These are phyloP conservation scores for Amphibolis antarctica DNA, from an alignment of 106 monocot genomes.

Conservation along the genomic window DNA sequence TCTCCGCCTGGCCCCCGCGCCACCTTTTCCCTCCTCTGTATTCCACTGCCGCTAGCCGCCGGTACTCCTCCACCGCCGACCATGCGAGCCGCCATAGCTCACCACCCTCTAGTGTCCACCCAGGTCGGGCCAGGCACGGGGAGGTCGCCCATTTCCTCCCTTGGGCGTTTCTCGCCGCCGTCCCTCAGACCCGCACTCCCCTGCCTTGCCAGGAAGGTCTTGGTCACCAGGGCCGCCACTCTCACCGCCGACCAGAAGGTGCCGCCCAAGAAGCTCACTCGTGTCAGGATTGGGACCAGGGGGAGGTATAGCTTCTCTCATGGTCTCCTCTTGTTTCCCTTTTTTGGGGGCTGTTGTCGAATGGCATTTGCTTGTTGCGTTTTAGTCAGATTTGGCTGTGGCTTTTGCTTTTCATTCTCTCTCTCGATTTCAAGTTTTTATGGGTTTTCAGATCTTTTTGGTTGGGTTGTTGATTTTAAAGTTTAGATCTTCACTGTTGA, in stretches of 20 bases:
- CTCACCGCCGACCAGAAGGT: conserved; percentile 75
- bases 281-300: conserved; percentile 79
- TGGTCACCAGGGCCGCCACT: conserved; percentile 33
- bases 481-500: too few species aligned
- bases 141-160: conserved; percentile 5
- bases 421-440: too few species aligned
- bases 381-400: too few species aligned
- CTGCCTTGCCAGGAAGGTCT: conserved; percentile 2
- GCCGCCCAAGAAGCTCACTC: conserved; percentile 47
- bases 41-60: too few species aligned
- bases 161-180: background rate
- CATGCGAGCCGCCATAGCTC: conserved; percentile 28
- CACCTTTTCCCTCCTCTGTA: too few species aligned
- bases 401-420: too few species aligned
- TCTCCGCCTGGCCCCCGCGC: too few species aligned
- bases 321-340: conserved; percentile 7
- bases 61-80: conserved; percentile 8
- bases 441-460: too few species aligned
- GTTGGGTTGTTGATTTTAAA: too few species aligned
- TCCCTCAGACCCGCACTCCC: conserved; percentile 5
- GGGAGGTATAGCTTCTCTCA: conserved; percentile 47
- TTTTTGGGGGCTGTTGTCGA: background rate
- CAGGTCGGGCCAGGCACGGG: conserved; percentile 5
- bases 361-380: too few species aligned
- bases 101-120: conserved; percentile 19